Conservation (phyloP, 2,329 filamentous ascomycete species). For the Orbilia quercus region DNA sequence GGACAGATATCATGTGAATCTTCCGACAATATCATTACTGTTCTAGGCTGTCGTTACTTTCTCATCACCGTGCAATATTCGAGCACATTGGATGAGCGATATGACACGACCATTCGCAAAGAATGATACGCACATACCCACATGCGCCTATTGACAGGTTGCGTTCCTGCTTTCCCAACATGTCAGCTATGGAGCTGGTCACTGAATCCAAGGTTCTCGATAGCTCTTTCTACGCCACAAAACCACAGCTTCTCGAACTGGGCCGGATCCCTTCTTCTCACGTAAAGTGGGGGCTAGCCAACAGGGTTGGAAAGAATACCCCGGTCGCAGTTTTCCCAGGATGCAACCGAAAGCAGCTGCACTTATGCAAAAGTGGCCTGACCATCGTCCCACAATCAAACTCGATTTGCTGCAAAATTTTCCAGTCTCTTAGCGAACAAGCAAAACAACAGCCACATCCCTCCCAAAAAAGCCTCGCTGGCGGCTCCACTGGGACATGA, state of each 20-base stretch:
- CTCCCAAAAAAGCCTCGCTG: not conserved
- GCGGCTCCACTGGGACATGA: slow-evolving; percentile 23
- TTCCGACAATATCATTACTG: slow-evolving; percentile 45
- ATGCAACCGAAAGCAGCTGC: slow-evolving; percentile 45
- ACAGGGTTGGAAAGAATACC: slow-evolving; percentile 23
- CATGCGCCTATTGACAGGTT: slow-evolving; percentile 45
- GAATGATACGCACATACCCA: slow-evolving; percentile 4
- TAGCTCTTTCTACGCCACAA: slow-evolving; percentile 34
- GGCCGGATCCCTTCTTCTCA: slow-evolving; percentile 11
- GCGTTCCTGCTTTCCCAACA: slow-evolving; percentile 9
- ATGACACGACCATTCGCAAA: slow-evolving; percentile 18
- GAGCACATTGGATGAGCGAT: slow-evolving; percentile 27
- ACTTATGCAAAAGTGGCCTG: slow-evolving; percentile 56
- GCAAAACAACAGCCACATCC: slow-evolving; percentile 33
- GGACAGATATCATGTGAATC: slow-evolving; percentile 41
- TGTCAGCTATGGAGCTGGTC: not conserved
- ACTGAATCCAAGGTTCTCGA: slow-evolving; percentile 25
- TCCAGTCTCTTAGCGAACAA: slow-evolving; percentile 34
- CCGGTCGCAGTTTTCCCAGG: slow-evolving; percentile 44
- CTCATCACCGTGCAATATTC: too few species aligned
- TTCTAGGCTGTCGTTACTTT: slow-evolving; percentile 47
- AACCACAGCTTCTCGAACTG: slow-evolving; percentile 12
- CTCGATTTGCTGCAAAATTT: slow-evolving; percentile 29
- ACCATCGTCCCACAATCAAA: slow-evolving; percentile 54
- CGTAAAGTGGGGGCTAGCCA: slow-evolving; percentile 34